These are phyloP conservation scores for Colletotrichum plurivorum DNA, from an alignment of 2,329 filamentous ascomycete species.

Conservation along the genomic window DNA sequence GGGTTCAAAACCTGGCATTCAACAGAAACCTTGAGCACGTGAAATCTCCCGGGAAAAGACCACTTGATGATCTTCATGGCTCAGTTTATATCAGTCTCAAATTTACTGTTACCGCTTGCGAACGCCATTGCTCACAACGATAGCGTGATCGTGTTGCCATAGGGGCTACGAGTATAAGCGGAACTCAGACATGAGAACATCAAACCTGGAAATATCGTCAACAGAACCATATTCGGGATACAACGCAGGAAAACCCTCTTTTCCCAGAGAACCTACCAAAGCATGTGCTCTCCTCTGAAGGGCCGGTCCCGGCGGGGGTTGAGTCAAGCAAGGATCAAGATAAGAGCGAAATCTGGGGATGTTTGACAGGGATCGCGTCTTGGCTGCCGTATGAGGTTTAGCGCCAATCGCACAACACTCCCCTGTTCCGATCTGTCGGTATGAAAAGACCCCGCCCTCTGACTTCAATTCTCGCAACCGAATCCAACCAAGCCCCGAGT, in stretches of 20 bases:
- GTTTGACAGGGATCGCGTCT: slow-evolving; percentile 32
- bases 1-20: not conserved
- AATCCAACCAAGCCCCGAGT: not conserved
- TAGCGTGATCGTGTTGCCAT: too few relatives aligned
- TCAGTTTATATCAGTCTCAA: too few relatives aligned
- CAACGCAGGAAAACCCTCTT: too few relatives aligned
- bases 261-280: not conserved
- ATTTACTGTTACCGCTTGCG: too few relatives aligned
- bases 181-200: not conserved
- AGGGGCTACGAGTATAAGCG: too few relatives aligned
- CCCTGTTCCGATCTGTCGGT: slow-evolving; percentile 14
- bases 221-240: not conserved
- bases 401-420: slow-evolving; percentile 6
- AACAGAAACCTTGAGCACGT: not conserved
- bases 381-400: slow-evolving; percentile 29
- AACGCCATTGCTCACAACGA: too few relatives aligned
- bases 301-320: slow-evolving; percentile 8
- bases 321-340: slow-evolving; percentile 15
- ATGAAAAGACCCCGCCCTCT: slow-evolving; percentile 13
- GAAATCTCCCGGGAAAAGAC: too few relatives aligned
- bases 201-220: not conserved
- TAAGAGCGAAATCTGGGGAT: slow-evolving; percentile 28
- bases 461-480: slow-evolving; percentile 6
- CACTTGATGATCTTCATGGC: too few relatives aligned
- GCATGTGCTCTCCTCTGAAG: not conserved